phyloP scores from a whole-genome alignment of 306 rosid species.

The Trifolium pratense region DNA sequence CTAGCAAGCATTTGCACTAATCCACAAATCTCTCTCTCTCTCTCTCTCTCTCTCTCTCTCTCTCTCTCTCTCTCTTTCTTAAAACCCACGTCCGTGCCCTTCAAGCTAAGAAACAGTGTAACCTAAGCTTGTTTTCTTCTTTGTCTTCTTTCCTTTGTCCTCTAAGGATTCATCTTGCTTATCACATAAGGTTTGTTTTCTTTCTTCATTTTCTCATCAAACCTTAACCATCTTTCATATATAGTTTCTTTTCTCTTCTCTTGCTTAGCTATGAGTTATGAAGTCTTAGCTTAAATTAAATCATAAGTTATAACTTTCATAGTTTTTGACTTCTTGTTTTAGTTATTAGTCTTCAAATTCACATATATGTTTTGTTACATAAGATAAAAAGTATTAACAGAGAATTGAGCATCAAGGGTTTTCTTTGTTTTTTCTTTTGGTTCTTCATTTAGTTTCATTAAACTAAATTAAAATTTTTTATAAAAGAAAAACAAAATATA shows the following conservation, averaged over 20 bases:
- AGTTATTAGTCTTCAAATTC: not conserved
- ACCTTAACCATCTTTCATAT: not conserved
- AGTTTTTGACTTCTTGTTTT: constrained; percentile 3
- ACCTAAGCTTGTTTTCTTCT: constrained; percentile 45
- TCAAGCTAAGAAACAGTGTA: constrained; percentile 71
- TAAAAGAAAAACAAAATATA: not conserved
- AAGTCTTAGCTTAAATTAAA: too few relatives aligned
- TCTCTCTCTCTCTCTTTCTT: constrained; percentile 37
- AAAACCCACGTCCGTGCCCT: constrained; percentile 85
- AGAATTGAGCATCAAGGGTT: not conserved
- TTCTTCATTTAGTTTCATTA: constrained; percentile 19
- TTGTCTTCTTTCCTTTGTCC: constrained; percentile 58
- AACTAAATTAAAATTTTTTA: not conserved
- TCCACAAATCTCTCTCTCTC: constrained; percentile 48
- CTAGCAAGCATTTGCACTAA: constrained; percentile 57
- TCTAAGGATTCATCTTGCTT: constrained; percentile 37
- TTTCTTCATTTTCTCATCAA: constrained; percentile 4
- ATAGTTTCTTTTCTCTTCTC: not conserved
- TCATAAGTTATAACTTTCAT: not conserved
- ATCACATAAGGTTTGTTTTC: constrained; percentile 53
- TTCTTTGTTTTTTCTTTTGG: not conserved
- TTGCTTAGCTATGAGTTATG: not conserved
- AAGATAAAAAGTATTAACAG: not conserved
- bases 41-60: not conserved
- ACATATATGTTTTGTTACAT: not conserved